Evolutionary conservation across 441 rosid species (phyloP), one percentile per base, ranked within the genome.

Genomic region (Hura crepitans): DNA sequence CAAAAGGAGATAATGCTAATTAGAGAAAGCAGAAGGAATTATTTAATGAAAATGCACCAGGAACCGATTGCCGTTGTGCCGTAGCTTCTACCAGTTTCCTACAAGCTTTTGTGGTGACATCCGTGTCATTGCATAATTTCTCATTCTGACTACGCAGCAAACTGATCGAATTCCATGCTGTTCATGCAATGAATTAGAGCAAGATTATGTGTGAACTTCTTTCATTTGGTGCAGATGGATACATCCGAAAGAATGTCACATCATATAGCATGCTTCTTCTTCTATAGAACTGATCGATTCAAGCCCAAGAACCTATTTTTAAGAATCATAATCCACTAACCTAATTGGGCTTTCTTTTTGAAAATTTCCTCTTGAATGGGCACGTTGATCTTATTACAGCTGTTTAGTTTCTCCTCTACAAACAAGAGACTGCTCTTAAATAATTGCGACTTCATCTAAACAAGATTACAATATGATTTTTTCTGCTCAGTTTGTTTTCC

Each of bases 401-500:
- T 57, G 77, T 55, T n/a, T 82, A 64, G 66, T 64, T 77, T 71
- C 79, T 46, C 72, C 69, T 69, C 73, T 73, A 15, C 12, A 58
- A 33, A 62, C 35, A 53, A 81, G 61, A 57, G 50, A 62, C 20
- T 54, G 47, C 28, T 68, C 28, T 51, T 71, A 70, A 28, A 78
- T 73, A 75, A 39, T 78, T 11, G 71, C 75, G 14, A 33, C 73
- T 72, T 86, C 92, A 62, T 81, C 87, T 58, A n/a, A n/a, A n/a
- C n/a, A n/a, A n/a, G n/a, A n/a, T n/a, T n/a, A n/a, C n/a, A n/a
- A n/a, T n/a, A n/a, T n/a, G 10, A 42, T 47, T 51, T 30, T 65
- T 28, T 66, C 53, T 70, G 53, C 50, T 62, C 27, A 68, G 49
- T 74, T 53, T 22, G 2, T 55, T 25, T 28, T 23, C 0, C 0